phyloP scores from a whole-genome alignment of 2,329 filamentous ascomycete genomes.

The Fusarium mangiferae region DNA sequence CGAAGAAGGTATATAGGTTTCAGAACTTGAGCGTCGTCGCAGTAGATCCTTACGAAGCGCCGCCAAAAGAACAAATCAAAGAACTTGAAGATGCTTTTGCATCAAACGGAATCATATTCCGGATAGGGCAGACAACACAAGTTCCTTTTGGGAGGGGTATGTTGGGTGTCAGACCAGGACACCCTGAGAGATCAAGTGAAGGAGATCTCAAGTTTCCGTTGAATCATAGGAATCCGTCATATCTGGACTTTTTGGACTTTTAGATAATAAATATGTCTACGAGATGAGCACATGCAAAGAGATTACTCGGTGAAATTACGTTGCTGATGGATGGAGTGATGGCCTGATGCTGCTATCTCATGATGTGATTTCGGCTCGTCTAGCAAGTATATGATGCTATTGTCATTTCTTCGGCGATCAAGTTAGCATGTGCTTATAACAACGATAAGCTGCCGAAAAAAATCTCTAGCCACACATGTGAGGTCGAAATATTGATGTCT shows the following conservation, averaged over 20 bases:
- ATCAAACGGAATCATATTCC: constrained; percentile 30
- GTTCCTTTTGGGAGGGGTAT: constrained; percentile 42
- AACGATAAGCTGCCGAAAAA: fast-evolving
- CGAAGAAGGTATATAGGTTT: constrained; percentile 36
- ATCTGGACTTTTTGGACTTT: constrained; percentile 24
- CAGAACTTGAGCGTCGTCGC: constrained; percentile 38
- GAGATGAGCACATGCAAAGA: background rate
- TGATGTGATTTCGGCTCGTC: background rate
- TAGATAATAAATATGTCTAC: background rate
- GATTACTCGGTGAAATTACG: background rate
- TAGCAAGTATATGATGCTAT: background rate
- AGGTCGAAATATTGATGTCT: background rate
- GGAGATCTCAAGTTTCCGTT: constrained; percentile 38
- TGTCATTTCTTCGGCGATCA: background rate
- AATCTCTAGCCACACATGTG: background rate
- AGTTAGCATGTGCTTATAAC: background rate
- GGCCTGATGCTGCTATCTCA: background rate
- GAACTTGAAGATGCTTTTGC: constrained; percentile 35
- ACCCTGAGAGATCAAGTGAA: constrained; percentile 23
- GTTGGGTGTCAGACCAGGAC: constrained; percentile 41
- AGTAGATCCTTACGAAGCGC: constrained; percentile 40
- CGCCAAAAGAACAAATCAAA: constrained; percentile 27
- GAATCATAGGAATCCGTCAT: constrained; percentile 20
- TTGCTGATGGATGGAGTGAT: background rate
- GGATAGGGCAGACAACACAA: constrained; percentile 40